Evolutionary conservation across 2,329 filamentous ascomycete species (phyloP).

Genomic region (Xylaria multiplex): DNA sequence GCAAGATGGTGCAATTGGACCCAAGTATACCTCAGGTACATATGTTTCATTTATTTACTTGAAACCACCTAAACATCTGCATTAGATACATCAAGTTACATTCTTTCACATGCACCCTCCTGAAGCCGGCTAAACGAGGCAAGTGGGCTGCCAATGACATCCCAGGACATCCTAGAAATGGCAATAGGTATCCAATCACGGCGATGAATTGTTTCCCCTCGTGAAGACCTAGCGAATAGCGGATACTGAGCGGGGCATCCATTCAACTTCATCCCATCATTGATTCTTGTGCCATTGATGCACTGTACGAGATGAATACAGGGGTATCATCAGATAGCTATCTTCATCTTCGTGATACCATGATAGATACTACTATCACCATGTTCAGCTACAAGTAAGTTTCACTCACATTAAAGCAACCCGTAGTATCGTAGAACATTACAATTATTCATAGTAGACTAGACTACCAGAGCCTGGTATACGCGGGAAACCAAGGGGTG

Average conservation of each 20-base stretch:
- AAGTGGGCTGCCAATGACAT: constrained; percentile 34
- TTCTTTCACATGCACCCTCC: neutral
- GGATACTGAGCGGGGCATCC: constrained; percentile 2
- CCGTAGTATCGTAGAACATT: neutral
- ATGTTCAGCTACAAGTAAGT: neutral
- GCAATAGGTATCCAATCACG: constrained; percentile 22
- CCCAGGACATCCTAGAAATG: neutral
- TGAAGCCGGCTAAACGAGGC: constrained; percentile 22
- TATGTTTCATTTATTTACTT: neutral
- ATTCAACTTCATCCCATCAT: constrained; percentile 29
- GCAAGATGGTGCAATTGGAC: neutral
- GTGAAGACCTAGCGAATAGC: constrained; percentile 1
- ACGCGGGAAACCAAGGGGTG: neutral
- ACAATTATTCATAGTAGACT: neutral
- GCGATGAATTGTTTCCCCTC: neutral
- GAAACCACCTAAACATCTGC: too few species aligned
- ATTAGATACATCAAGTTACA: too few species aligned
- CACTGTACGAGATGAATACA: too few species aligned
- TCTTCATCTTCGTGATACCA: too few species aligned
- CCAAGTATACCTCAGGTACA: neutral
- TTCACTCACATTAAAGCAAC: too few species aligned
- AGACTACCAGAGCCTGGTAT: neutral
- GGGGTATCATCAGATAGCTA: too few species aligned
- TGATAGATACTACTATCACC: too few species aligned
- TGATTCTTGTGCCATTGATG: neutral